Conservation (phyloP, 768 basidiomycete species). For the Gymnopilus dilepis region DNA sequence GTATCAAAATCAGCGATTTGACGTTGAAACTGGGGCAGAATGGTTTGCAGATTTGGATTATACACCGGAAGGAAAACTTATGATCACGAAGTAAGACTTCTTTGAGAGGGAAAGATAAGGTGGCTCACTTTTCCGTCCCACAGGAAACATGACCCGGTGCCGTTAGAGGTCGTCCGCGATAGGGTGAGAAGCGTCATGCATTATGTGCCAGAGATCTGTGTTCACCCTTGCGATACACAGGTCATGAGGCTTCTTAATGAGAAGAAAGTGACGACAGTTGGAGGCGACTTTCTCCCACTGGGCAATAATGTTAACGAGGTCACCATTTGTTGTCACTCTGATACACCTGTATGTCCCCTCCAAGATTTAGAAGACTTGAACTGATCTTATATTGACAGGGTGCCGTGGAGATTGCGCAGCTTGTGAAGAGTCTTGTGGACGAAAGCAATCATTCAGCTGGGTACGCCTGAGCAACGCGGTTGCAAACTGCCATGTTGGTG, state of each 20-base stretch:
- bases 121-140: neutral
- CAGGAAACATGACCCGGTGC: conserved; percentile 57
- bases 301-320: conserved; percentile 51
- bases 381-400: conserved; percentile 40
- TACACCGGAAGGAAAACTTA: conserved; percentile 54
- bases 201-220: neutral
- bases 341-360: conserved; percentile 55
- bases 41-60: conserved; percentile 76
- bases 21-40: conserved; percentile 41
- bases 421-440: conserved; percentile 62
- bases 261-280: conserved; percentile 53
- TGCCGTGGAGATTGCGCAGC: conserved; percentile 54
- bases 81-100: conserved; percentile 58
- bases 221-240: conserved; percentile 30
- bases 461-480: conserved; percentile 16
- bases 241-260: conserved; percentile 47
- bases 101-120: neutral
- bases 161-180: conserved; percentile 44
- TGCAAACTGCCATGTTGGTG: neutral
- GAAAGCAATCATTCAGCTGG: conserved; percentile 49
- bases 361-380: neutral
- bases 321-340: conserved; percentile 70
- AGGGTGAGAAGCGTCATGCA: conserved; percentile 38
- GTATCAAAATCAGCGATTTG: neutral
- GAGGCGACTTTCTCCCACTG: conserved; percentile 46